phyloP scores from a whole-genome alignment of 2,329 filamentous ascomycete species.

The Penicillium palitans region DNA sequence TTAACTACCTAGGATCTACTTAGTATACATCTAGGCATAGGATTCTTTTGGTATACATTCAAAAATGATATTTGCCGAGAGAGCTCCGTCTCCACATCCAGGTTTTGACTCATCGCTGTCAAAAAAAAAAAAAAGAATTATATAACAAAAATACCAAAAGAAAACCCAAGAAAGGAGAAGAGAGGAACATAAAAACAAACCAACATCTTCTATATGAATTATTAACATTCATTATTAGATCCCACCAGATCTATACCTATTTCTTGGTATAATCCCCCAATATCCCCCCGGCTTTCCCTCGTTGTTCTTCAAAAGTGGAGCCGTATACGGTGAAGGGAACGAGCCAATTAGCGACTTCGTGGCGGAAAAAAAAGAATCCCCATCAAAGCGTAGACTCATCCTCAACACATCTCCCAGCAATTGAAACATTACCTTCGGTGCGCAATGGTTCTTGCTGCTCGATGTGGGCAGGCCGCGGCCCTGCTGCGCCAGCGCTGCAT shows the following conservation, averaged over 20 bases:
- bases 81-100: conserved; percentile 6
- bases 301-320: conserved; percentile 19
- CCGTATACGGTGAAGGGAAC: conserved; percentile 25
- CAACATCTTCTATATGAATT: background rate
- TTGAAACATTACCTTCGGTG: conserved; percentile 27
- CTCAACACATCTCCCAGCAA: conserved; percentile 23
- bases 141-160: background rate
- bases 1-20: background rate
- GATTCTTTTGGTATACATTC: background rate
- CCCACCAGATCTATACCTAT: background rate
- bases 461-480: conserved; percentile 45
- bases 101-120: conserved; percentile 30
- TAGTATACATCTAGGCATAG: no score
- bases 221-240: background rate
- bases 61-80: background rate
- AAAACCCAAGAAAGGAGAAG: background rate
- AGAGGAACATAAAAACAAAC: background rate
- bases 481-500: conserved; percentile 46
- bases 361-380: conserved; percentile 30
- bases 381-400: conserved; percentile 23
- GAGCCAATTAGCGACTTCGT: conserved; percentile 24
- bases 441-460: conserved; percentile 50
- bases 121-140: conserved; percentile 7
- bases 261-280: background rate
- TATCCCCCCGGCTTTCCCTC: background rate